Evolutionary conservation across 2,329 filamentous ascomycete genomes (phyloP), one percentile per base, ranked within the genome.

Genomic region (Graphiopsis chlorocephala): DNA sequence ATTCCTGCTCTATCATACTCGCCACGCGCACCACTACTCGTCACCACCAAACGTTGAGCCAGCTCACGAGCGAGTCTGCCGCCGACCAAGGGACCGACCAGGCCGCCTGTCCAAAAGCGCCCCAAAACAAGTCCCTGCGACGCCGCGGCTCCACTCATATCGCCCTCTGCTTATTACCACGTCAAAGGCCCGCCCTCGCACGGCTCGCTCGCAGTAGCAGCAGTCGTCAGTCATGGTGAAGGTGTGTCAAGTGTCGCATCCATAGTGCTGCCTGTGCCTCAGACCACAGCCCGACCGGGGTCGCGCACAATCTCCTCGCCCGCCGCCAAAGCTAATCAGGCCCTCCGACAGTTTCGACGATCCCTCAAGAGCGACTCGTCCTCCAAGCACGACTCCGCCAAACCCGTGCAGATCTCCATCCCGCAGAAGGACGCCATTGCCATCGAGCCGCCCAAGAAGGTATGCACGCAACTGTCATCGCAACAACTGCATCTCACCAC

Each of bases 401-500:
- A 89, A 76, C 86, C 87, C 69, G 84, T 87, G 69, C 90, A 91
- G 75, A 85, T 91, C 71, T 89, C 90, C 64, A 90, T 96, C 71
- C 88, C 89, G 17, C 89, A 90, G 68, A 97, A 97, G 78, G 90
- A 93, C 64, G 90, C 92, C 47, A 86, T 94, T 69, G 92, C 93
- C 61, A 96, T 97, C 74, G 86, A 95, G 28, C 92, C 93, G 61
- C 93, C 93, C 1, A 97, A 96, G 80, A 97, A 96, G 88, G 92
- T 96, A 78, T 72, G 82, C 12, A 26, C 28, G 10, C 35, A 15
- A 56, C n/a, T 12, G 8, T 10, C 38, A 45, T 45, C 38, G 23
- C 20, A 31, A 55, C 20, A 63, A 31, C 50, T 28, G 5, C n/a
- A 8, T n/a, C 50, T 17, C 23, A 50, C 23, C 42, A 20, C 25